These are phyloP conservation scores for Actinomortierella ambigua DNA, from an alignment of 371 early-diverging fungal species.

Conservation along the genomic window DNA sequence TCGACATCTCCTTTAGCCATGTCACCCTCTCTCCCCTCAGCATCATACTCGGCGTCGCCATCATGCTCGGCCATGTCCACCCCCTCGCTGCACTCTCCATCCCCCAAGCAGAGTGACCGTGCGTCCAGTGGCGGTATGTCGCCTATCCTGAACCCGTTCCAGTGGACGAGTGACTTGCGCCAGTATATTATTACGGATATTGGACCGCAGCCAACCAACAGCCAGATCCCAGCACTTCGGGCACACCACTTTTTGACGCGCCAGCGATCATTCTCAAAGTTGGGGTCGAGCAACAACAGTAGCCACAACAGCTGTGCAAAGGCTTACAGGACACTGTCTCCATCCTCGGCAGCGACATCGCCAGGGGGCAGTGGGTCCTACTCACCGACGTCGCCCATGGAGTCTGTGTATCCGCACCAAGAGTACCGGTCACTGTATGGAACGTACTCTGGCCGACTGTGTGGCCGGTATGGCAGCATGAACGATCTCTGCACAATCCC, in stretches of 20 bases:
- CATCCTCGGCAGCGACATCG: background rate
- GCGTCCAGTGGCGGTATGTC: slow-evolving; percentile 1
- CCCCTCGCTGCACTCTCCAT: background rate
- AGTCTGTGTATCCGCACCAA: background rate
- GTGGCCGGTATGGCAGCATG: slow-evolving; percentile 8
- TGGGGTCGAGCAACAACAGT: too few relatives aligned
- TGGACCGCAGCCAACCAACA: slow-evolving; percentile 42
- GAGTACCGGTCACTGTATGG: too few relatives aligned
- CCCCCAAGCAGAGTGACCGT: background rate
- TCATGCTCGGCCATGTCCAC: background rate
- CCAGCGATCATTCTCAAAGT: slow-evolving; percentile 29
- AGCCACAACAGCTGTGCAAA: slow-evolving; percentile 1
- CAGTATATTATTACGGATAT: slow-evolving; percentile 46
- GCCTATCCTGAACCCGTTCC: slow-evolving; percentile 19
- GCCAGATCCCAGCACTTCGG: slow-evolving; percentile 18
- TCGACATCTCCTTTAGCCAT: background rate
- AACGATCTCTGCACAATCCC: slow-evolving; percentile 33
- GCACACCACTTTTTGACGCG: slow-evolving; percentile 5
- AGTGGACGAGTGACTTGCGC: slow-evolving; percentile 35
- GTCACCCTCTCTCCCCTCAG: background rate
- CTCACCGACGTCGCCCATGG: slow-evolving; percentile 3
- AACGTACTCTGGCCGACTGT: too few relatives aligned
- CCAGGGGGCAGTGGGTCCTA: background rate
- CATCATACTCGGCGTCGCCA: background rate
- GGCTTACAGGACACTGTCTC: background rate